These are phyloP conservation scores for Punica granatum DNA, from an alignment of 345 rosid species.

Conservation along the genomic window DNA sequence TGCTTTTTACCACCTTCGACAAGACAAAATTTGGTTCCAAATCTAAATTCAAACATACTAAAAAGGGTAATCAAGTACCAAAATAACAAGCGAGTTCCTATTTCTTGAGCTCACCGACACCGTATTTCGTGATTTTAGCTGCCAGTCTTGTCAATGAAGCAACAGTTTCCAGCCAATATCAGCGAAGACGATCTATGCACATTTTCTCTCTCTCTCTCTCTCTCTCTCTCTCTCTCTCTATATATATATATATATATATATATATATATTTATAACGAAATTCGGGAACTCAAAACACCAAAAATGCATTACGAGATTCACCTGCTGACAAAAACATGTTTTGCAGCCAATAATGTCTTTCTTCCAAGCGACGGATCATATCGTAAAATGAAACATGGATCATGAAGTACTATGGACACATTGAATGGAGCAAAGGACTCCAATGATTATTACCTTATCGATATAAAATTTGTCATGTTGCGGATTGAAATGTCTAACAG, in stretches of 20 bases:
- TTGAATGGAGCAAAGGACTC: background rate
- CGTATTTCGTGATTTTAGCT: background rate
- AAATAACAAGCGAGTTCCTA: background rate
- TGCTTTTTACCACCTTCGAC: background rate
- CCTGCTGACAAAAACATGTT: too few species aligned
- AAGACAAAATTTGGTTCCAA: too few species aligned
- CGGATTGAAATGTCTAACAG: background rate
- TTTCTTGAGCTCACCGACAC: background rate
- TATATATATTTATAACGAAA: background rate
- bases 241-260: too few species aligned
- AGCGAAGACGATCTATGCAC: background rate
- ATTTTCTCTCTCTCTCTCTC: background rate
- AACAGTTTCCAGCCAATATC: background rate
- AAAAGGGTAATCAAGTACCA: background rate
- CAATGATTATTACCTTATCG: background rate
- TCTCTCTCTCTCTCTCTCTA: too few species aligned
- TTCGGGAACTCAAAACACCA: background rate
- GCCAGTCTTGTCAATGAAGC: background rate
- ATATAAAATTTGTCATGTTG: too few species aligned
- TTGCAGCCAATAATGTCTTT: too few species aligned
- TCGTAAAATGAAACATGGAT: too few species aligned
- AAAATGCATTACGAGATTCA: too few species aligned
- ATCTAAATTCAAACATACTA: background rate
- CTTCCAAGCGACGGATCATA: too few species aligned
- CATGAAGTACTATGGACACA: too few species aligned